Conservation (phyloP, 1,139 yeast genomes). For the Geotrichum restrictum region DNA sequence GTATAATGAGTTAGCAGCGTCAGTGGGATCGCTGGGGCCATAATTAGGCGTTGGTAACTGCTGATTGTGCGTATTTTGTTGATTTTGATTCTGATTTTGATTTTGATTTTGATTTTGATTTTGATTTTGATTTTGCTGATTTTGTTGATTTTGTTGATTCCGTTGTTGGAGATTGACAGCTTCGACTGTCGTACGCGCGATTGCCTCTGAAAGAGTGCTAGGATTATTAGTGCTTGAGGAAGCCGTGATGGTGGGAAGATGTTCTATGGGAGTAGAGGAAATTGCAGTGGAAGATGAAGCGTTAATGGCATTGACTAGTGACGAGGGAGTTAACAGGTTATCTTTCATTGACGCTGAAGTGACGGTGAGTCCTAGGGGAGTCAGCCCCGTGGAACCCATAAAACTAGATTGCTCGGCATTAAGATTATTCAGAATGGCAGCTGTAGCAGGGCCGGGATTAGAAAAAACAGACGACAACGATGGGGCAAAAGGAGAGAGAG, state of each 20-base stretch:
- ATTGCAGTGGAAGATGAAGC: no score
- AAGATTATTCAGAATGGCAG: slow-evolving; percentile 38
- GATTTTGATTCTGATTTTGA: no score
- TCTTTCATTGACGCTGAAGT: not conserved
- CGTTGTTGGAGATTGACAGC: slow-evolving; percentile 10
- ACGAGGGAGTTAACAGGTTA: not conserved
- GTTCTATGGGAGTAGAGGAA: not conserved
- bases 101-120: no score
- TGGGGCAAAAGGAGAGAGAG: slow-evolving; percentile 32
- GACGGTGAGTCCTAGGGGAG: slow-evolving; percentile 16
- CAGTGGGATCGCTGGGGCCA: slow-evolving; percentile 14
- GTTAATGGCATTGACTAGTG: not conserved
- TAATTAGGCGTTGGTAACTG: not conserved
- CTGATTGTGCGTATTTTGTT: no score
- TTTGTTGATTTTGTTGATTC: not conserved
- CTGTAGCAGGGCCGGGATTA: slow-evolving; percentile 41
- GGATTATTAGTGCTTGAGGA: not conserved
- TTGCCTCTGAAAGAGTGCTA: slow-evolving; percentile 4
- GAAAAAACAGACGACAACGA: slow-evolving; percentile 33
- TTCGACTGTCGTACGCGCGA: slow-evolving; percentile 15
- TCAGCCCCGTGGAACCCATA: slow-evolving; percentile 20
- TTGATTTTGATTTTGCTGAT: no score
- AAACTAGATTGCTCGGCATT: slow-evolving; percentile 18
- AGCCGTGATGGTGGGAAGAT: slow-evolving; percentile 20
- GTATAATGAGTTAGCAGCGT: slow-evolving; percentile 22